Evolutionary conservation across 2,329 filamentous ascomycete genomes (phyloP), one percentile per base, ranked within the genome.

Genomic region (Zasmidium cellare): DNA sequence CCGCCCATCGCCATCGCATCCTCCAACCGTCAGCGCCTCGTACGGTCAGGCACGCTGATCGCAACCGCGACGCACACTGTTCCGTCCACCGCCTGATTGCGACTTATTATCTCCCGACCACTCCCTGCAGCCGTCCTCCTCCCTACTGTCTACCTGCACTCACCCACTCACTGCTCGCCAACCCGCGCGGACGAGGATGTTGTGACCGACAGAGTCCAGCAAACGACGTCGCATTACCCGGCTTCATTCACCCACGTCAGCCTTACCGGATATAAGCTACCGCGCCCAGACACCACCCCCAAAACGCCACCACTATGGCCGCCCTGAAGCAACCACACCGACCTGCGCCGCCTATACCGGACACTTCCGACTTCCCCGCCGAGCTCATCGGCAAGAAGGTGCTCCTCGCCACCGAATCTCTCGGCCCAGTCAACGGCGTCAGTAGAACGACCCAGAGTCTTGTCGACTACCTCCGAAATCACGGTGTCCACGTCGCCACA

Each of bases 391-490:
- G 84, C 9, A 87, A 85, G 71, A 82, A 82, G 61, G 80, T 90
- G 60, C 74, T 90, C 7, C 80, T 90, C 7, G 87, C 86, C 60
- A 89, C 87, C 14, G 87, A 90, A 69, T 89, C 86, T 0, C 87
- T 89, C 57, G 87, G 87, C 2, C 87, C 87, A 0, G 85, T 90
- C 69, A 90, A 90, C 68, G 87, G 87, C n/a, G 87, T 90, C 47
- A 88, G 84, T 66, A 80, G 86, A 60, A 90, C 87, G 3, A 90
- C 87, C 0, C 76, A 86, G 65, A 88, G 86, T 77, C 80, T 90
- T 52, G 84, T 90, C 54, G 83, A 85, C 69, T 87, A 89, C 63
- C 76, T 90, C 19, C 82, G 85, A 56, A 76, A 76, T n/a, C 76
- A 89, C 64, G 87, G 85, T 19, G 86, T 82, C 11, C 79, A 85